phyloP scores from a whole-genome alignment of 2,329 filamentous ascomycete genomes.

The Monosporascus sp. region DNA sequence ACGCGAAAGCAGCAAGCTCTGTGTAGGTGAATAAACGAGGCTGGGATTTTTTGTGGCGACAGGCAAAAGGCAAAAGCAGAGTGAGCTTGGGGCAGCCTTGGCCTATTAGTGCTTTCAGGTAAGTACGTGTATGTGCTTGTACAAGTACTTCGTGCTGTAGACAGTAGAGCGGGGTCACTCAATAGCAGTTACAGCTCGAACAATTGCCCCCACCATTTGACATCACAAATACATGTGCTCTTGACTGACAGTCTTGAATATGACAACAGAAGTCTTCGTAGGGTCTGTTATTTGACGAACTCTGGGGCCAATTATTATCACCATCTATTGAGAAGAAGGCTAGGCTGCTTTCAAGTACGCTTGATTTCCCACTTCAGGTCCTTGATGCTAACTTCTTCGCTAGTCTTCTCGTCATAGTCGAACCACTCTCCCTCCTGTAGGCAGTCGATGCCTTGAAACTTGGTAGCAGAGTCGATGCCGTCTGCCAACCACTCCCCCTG shows the following conservation, averaged over 20 bases:
- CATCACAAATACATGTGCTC: no score
- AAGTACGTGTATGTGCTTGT: not conserved
- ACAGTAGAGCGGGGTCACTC: no score
- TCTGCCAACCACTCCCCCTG: slow-evolving; percentile 88
- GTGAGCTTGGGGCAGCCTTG: not conserved
- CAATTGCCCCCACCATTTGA: no score
- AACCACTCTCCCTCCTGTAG: slow-evolving; percentile 92
- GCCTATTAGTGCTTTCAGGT: not conserved
- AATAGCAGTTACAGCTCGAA: no score
- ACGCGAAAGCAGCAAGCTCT: not conserved
- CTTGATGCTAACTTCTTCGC: slow-evolving; percentile 88
- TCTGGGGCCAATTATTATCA: no score
- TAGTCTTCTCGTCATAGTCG: slow-evolving; percentile 92
- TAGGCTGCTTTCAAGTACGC: slow-evolving; percentile 48
- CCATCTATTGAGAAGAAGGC: not conserved
- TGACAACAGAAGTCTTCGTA: no score
- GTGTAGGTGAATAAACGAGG: not conserved
- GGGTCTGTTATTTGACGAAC: no score
- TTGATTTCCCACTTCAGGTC: slow-evolving; percentile 83
- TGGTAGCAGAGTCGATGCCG: slow-evolving; percentile 72
- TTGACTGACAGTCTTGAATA: no score
- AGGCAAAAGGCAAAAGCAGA: not conserved
- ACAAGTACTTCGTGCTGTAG: no score
- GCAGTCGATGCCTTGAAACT: slow-evolving; percentile 72
- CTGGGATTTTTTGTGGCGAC: not conserved